Conservation (phyloP, 495 filamentous ascomycete species). For the Pseudotulostoma volvatum region DNA sequence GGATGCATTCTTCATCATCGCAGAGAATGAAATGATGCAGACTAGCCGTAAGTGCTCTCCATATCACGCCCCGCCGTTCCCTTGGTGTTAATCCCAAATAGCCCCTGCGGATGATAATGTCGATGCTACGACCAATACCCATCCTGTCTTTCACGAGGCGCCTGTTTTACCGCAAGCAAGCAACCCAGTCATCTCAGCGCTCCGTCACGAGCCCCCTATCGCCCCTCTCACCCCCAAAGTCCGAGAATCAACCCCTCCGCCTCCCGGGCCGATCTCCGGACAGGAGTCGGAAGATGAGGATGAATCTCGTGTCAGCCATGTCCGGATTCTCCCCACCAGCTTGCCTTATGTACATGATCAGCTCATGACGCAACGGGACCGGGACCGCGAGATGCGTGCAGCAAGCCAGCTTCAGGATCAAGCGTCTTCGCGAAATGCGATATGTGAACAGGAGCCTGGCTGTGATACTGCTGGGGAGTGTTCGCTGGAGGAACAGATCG, state of each 20-base stretch:
- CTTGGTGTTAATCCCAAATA: too few species aligned
- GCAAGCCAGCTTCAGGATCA: constrained; percentile 13
- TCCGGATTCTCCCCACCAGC: constrained; percentile 79
- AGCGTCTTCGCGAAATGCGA: constrained; percentile 12
- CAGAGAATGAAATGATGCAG: constrained; percentile 96
- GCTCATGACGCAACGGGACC: constrained; percentile 60
- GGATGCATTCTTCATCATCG: constrained; percentile 93
- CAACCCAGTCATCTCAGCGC: constrained; percentile 10
- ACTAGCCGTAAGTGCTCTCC: constrained; percentile 51
- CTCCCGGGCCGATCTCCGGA: neutral
- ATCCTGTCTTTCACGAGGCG: too few species aligned
- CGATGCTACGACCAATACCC: too few species aligned
- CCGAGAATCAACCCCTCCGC: constrained; percentile 3
- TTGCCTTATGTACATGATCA: constrained; percentile 78
- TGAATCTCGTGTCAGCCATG: constrained; percentile 45
- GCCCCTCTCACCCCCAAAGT: constrained; percentile 4
- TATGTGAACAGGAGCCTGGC: constrained; percentile 29
- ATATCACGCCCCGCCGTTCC: too few species aligned
- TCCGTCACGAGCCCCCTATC: constrained; percentile 10
- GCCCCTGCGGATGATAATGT: constrained; percentile 28
- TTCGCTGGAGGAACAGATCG: constrained; percentile 58
- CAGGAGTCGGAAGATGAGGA: constrained; percentile 13
- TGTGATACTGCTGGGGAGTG: constrained; percentile 29
- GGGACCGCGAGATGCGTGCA: constrained; percentile 22
- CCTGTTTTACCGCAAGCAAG: constrained; percentile 12